phyloP scores from a whole-genome alignment of 768 basidiomycete genomes.

The Antrodiella citrinella region DNA sequence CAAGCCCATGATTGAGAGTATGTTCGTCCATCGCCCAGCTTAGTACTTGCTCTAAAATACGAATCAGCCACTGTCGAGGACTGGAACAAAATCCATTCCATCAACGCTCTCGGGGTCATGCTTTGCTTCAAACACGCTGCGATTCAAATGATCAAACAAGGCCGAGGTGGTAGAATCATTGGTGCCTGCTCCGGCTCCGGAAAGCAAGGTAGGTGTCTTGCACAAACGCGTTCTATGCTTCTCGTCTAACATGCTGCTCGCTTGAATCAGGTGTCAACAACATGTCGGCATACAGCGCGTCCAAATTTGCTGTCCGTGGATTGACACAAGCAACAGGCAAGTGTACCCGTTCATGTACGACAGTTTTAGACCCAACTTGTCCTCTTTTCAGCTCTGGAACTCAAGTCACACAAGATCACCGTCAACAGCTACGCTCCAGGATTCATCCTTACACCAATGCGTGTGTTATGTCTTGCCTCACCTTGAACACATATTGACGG shows the following conservation, averaged over 20 bases:
- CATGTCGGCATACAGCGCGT: slow-evolving; percentile 18
- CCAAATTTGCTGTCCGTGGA: slow-evolving; percentile 24
- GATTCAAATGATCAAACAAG: slow-evolving; percentile 32
- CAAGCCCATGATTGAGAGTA: slow-evolving; percentile 11
- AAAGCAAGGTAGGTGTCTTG: slow-evolving; percentile 14
- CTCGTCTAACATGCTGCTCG: too few relatives aligned
- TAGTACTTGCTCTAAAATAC: not conserved
- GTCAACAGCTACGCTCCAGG: slow-evolving; percentile 25
- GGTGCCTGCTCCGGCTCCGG: slow-evolving; percentile 21
- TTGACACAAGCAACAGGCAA: slow-evolving; percentile 19
- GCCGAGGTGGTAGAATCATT: slow-evolving; percentile 31
- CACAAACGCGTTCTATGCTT: not conserved
- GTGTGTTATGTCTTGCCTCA: slow-evolving; percentile 5
- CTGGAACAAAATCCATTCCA: slow-evolving; percentile 24
- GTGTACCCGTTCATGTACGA: too few relatives aligned
- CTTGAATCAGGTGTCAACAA: slow-evolving; percentile 3
- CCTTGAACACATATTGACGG: not conserved
- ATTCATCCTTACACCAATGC: slow-evolving; percentile 14
- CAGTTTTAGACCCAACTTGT: too few relatives aligned
- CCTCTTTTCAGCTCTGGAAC: slow-evolving; percentile 15
- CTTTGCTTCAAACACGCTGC: slow-evolving; percentile 35
- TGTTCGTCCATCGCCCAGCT: not conserved
- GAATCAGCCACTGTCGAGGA: slow-evolving; percentile 22
- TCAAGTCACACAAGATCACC: slow-evolving; percentile 17
- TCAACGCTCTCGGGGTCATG: slow-evolving; percentile 34